Evolutionary conservation across 1,139 yeast species (phyloP), one percentile per base, ranked within the genome.

Genomic region (Scheffersomyces stambukii): DNA sequence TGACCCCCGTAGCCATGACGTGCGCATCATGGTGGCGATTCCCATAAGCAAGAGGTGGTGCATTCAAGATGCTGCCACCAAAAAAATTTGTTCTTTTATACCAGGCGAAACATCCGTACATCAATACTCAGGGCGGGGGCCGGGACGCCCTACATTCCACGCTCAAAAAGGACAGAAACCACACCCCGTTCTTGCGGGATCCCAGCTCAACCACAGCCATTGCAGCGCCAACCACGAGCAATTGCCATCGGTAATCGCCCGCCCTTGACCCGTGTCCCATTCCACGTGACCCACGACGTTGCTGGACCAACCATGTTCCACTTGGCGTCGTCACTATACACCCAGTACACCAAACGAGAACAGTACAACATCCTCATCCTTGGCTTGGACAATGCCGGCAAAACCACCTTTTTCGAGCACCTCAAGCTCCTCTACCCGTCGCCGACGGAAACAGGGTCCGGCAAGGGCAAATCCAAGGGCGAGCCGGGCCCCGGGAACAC

Each of bases 301-400:
- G n/a, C n/a, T n/a, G n/a, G n/a, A n/a, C n/a, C n/a, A n/a, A n/a
- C 11, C 24, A 67, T 67, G 74, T 67, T 67, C 41, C 74, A 67
- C 39, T 49, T 67, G 27, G 74, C 68, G 13, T 62, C 70, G 23
- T 65, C 73, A 16, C 46, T 67, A 28, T 67, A 67, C 41, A 62
- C 72, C 4, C 71, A 66, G 42, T 67, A 65, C 43, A 64, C 71
- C 36, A 62, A 64, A 43, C 52, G 71, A 32, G 74, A 67, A 38
- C 72, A 66, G 48, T 67, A 67, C 43, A 66, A 67, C 37, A 75
- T 91, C 4, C 66, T 91, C 23, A 83, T 91, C 22, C 64, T 91
- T 17, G 98, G 98, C 11, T 70, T 91, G 25, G 97, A 91, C 55
- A 88, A 89, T 62, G 96, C 97, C 0, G 98, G 98, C 3, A 91